These are phyloP conservation scores for Thielaviopsis punctulata DNA, from an alignment of 2,329 filamentous ascomycete species.

Conservation along the genomic window DNA sequence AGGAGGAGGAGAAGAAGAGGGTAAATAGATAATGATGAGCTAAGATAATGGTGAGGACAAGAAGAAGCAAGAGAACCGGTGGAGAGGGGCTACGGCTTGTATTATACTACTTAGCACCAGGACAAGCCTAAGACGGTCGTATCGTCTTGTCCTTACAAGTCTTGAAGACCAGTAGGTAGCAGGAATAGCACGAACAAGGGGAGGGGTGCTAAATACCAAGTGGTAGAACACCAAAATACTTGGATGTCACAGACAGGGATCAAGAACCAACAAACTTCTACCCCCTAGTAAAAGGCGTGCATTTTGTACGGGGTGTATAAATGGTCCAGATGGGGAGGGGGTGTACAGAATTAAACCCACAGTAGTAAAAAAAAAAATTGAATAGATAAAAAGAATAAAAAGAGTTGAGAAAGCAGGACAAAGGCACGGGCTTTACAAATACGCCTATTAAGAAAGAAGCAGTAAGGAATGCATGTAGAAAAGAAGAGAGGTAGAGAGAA, in stretches of 20 bases:
- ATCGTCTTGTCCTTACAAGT: not conserved
- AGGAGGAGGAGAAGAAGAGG: constrained; percentile 4
- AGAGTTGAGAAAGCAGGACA: too few relatives aligned
- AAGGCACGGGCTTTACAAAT: too few relatives aligned
- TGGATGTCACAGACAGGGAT: not conserved
- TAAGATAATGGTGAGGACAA: constrained; percentile 4
- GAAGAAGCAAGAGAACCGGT: constrained; percentile 1
- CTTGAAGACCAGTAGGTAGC: too few relatives aligned
- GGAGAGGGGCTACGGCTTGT: constrained; percentile 10
- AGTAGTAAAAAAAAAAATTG: not conserved
- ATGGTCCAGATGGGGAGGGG: not conserved
- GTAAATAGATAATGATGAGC: constrained; percentile 7
- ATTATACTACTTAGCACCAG: constrained; percentile 5
- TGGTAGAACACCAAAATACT: not conserved
- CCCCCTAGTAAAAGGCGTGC: not conserved
- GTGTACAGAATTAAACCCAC: too few relatives aligned
- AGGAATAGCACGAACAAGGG: too few relatives aligned
- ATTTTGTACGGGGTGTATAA: not conserved
- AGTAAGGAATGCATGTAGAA: not conserved
- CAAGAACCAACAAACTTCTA: too few relatives aligned
- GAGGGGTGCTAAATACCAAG: too few relatives aligned
- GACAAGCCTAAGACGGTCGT: not conserved
- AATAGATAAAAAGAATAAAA: too few relatives aligned
- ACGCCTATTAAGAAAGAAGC: too few relatives aligned
- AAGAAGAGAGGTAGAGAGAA: not conserved